A percentile compares a stretch with the other conserved stretches of the same genome.
phyloP scores from a whole-genome alignment of 2,329 filamentous ascomycete species.

The Diaporthe nobilis region DNA sequence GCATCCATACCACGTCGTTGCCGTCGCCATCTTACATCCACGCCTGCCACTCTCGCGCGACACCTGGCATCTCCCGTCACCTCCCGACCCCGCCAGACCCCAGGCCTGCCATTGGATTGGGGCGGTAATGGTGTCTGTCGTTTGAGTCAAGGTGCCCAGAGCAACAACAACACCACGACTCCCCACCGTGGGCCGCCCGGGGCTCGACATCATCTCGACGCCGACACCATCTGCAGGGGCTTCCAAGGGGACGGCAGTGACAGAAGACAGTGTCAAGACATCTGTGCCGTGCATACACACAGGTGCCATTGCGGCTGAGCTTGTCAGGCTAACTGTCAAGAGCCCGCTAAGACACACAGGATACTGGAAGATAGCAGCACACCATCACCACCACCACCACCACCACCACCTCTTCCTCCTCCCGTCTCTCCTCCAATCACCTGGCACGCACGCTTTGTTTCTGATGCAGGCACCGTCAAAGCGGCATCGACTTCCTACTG shows the following conservation, averaged over 20 bases:
- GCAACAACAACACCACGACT: not conserved
- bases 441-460: slow-evolving; percentile 20
- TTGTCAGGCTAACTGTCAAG: slow-evolving; percentile 23
- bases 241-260: slow-evolving; percentile 28
- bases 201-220: slow-evolving; percentile 5
- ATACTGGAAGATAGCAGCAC: not conserved
- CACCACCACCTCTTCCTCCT: not conserved
- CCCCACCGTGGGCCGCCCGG: not conserved
- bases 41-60: not conserved
- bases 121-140: not conserved
- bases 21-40: not conserved
- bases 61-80: not conserved
- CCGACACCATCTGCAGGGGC: slow-evolving; percentile 21
- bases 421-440: slow-evolving; percentile 16
- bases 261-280: slow-evolving; percentile 19
- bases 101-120: not conserved
- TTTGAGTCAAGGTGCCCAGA: slow-evolving; percentile 25
- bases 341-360: slow-evolving; percentile 1
- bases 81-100: slow-evolving; percentile 4
- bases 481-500: not conserved
- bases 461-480: slow-evolving; percentile 29
- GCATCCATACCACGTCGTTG: not conserved
- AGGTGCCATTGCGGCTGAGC: slow-evolving; percentile 24
- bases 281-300: slow-evolving; percentile 17
- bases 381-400: not conserved